Base-by-base conservation (phyloP, 2,329 filamentous ascomycete genomes). In the Cryphonectria naterciae region DNA sequence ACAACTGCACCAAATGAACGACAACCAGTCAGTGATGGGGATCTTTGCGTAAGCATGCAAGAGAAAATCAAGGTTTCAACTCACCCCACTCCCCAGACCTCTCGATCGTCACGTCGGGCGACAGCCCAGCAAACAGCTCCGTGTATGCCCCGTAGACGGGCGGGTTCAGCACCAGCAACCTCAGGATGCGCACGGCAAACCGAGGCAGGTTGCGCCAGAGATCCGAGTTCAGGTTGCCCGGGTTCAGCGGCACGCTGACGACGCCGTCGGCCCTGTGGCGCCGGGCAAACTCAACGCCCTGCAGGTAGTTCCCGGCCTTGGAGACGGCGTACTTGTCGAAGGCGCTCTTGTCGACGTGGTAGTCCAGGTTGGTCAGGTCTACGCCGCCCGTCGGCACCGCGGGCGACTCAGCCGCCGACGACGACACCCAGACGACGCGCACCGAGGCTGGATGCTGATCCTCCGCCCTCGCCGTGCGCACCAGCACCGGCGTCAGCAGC, bases 81-180 rank as follows among this genome's bases (percentile, higher is more conserved):
- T 70, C 63, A 76, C 74, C 70, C 76, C 76, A 78, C 22, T 73
- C 63, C 2, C 74, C 76, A 11, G 71, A 70, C 54, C 78, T 75
- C 37, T 78, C 77, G 15, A 77, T 46, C 0, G 77, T 78, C 8
- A 83, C 74, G 3, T 82, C 78, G 1, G 79, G 78, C 3, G 80
- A 80, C 52, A 81, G 75, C 4, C 77, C 81, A 28, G 80, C 79
- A 71, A 78, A 83, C 7, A 83, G 73, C 76, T 81, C 78, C 0
- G 81, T 83, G 73, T 81, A 83, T 1, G 80, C 81, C 6, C 81
- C 82, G 37, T 74, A 69, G 71, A 75, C 37, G 39, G 70, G 13
- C n/a, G 74, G 72, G 68, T 77, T 63, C 61, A 74, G 66, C 25
- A 76, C n/a, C 5, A 69, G 39, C 1, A 61, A 32, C 11, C 49